Percentiles rank a stretch among this genome's conserved stretches.
Conservation (phyloP, 768 basidiomycete genomes). For the Amanita rimosa region DNA sequence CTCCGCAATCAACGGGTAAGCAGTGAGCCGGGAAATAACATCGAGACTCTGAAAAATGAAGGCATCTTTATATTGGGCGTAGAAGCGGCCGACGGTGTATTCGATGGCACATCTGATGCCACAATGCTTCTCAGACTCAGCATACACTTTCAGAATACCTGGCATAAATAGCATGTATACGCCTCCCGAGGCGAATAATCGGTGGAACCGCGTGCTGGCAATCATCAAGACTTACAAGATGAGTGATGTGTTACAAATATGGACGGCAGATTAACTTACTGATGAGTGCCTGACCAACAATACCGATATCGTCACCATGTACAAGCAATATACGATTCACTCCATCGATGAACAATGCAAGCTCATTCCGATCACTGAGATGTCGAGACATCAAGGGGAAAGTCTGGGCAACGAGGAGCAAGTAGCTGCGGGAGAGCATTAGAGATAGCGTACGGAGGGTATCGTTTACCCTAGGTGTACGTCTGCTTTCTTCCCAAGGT, state of each 20-base stretch:
- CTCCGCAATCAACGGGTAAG: constrained; percentile 34
- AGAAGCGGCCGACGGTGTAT: constrained; percentile 62
- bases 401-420: constrained; percentile 57
- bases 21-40: constrained; percentile 42
- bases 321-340: constrained; percentile 55
- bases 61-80: constrained; percentile 58
- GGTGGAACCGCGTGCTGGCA: constrained; percentile 64
- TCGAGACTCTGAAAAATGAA: constrained; percentile 71
- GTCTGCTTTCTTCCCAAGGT: constrained; percentile 19
- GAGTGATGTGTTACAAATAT: not conserved
- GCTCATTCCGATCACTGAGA: constrained; percentile 56
- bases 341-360: constrained; percentile 57
- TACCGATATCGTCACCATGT: constrained; percentile 67
- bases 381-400: constrained; percentile 66
- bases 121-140: constrained; percentile 42
- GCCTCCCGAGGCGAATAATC: constrained; percentile 62
- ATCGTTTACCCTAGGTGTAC: constrained; percentile 3
- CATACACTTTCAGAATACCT: constrained; percentile 56
- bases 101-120: constrained; percentile 60
- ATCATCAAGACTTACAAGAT: constrained; percentile 48
- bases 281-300: constrained; percentile 64
- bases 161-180: constrained; percentile 73
- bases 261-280: constrained; percentile 32
- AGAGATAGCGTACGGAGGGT: constrained; percentile 38
- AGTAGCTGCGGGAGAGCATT: constrained; percentile 54